Evolutionary conservation across 257 asterid genomes (phyloP).

Genomic region (Primulina eburnea): DNA sequence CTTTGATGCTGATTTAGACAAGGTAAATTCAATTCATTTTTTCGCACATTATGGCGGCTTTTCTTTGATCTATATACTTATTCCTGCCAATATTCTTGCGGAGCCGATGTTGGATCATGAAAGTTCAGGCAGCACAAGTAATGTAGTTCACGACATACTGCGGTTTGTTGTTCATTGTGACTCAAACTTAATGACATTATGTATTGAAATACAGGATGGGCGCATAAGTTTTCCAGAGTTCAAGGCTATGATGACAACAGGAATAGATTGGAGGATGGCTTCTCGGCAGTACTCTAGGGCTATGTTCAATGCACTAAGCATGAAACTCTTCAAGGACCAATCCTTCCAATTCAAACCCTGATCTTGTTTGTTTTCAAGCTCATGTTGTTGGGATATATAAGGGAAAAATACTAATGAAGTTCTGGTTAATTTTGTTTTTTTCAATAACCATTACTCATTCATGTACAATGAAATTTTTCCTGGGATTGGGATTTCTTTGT

Average conservation of each 20-base stretch:
- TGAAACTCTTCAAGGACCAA: constrained; percentile 52
- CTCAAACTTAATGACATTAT: not conserved
- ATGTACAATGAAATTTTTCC: not conserved
- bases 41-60: not conserved
- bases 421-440: not conserved
- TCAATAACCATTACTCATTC: not conserved
- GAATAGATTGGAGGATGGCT: constrained; percentile 88
- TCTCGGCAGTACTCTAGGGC: constrained; percentile 83
- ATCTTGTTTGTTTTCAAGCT: constrained; percentile 1
- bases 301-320: constrained; percentile 71
- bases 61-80: too few species aligned
- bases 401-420: not conserved
- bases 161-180: not conserved
- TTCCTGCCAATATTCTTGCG: not conserved
- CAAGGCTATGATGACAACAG: constrained; percentile 85
- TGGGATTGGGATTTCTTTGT: not conserved
- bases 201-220: constrained; percentile 51
- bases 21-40: constrained; percentile 35
- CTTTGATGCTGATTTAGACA: constrained; percentile 77
- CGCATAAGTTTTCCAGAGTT: constrained; percentile 71
- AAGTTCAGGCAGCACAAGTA: not conserved
- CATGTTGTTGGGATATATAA: not conserved
- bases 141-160: not conserved
- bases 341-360: constrained; percentile 32
- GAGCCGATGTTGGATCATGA: not conserved